Evolutionary conservation across 768 basidiomycete species (phyloP).

Genomic region (Leucocoprinus birnbaumii): DNA sequence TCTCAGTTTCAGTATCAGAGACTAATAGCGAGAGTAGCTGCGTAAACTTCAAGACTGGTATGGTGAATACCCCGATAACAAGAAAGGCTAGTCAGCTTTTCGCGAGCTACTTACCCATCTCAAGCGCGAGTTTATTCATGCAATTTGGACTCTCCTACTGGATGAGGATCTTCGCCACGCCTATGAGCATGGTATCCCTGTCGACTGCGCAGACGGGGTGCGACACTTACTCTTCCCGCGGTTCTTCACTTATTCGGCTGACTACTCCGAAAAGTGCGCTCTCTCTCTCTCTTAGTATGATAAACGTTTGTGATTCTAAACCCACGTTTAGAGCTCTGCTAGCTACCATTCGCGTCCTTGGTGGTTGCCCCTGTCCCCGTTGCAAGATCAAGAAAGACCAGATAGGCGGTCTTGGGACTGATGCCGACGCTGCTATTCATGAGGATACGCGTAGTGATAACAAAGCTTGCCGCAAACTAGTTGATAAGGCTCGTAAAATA

Average conservation of each 20-base stretch:
- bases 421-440: background rate
- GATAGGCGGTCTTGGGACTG: conserved; percentile 12
- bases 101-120: conserved; percentile 1
- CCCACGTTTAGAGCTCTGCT: conserved; percentile 22
- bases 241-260: conserved; percentile 32
- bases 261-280: conserved; percentile 40
- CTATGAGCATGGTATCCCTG: conserved; percentile 28
- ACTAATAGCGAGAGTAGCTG: no score
- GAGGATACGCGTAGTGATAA: background rate
- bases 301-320: background rate
- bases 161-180: conserved; percentile 31
- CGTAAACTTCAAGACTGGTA: conserved; percentile 18
- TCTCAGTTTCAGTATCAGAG: no score
- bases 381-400: conserved; percentile 13
- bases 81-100: background rate
- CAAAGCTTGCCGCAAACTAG: background rate
- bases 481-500: background rate
- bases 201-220: conserved; percentile 27
- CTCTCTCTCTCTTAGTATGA: background rate
- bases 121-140: conserved; percentile 23
- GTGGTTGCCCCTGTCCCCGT: conserved; percentile 18
- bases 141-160: conserved; percentile 23
- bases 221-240: conserved; percentile 27
- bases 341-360: conserved; percentile 17
- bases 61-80: background rate